Percentiles rank a stretch among this genome's conserved stretches.
phyloP scores from a whole-genome alignment of 768 basidiomycete genomes.

The Candolleomyces aberdarensis region DNA sequence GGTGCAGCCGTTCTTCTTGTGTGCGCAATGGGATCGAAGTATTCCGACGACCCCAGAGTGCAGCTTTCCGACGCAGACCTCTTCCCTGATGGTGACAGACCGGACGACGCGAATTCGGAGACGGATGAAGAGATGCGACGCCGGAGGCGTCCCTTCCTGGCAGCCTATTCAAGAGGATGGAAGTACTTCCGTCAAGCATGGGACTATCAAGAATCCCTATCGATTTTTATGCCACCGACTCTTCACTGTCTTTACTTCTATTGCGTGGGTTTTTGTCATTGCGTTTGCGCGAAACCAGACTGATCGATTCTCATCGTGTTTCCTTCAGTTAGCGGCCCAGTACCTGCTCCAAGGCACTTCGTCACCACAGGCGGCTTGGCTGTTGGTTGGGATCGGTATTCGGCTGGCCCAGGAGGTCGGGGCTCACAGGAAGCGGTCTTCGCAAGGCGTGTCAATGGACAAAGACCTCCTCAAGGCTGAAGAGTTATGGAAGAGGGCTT shows the following conservation, averaged over 20 bases:
- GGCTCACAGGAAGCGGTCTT: constrained; percentile 52
- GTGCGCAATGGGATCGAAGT: constrained; percentile 60
- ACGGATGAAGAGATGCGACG: background rate
- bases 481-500: constrained; percentile 43
- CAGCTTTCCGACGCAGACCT: constrained; percentile 27
- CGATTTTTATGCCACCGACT: constrained; percentile 49
- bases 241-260: constrained; percentile 74
- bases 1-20: constrained; percentile 56
- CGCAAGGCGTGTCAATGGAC: constrained; percentile 19
- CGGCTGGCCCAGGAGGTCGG: constrained; percentile 77
- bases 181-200: constrained; percentile 57
- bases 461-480: constrained; percentile 15
- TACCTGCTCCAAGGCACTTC: no score
- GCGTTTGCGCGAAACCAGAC: no score
- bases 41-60: constrained; percentile 46
- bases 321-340: no score
- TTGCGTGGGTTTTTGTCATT: constrained; percentile 35
- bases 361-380: constrained; percentile 49
- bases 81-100: no score
- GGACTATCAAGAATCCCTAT: constrained; percentile 43
- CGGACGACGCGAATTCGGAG: no score
- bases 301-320: no score
- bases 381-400: constrained; percentile 65
- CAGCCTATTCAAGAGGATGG: constrained; percentile 50
- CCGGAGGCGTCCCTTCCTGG: background rate